Percentiles rank a stretch among this genome's conserved stretches.
These are phyloP conservation scores for Eragrostis nindensis DNA, from an alignment of 176 grass and related monocot genomes.

Conservation along the genomic window DNA sequence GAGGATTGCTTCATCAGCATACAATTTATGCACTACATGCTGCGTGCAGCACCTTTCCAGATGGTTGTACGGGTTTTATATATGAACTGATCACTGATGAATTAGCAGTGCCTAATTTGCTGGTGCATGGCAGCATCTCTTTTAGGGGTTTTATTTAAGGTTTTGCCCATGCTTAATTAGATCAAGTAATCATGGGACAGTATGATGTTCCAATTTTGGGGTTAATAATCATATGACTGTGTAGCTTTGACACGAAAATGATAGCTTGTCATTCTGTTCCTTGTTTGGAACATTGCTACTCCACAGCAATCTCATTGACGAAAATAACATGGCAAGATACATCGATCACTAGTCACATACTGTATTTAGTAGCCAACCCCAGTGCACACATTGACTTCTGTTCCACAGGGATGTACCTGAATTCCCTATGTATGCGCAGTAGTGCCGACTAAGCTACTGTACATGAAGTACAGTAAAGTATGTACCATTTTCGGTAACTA, in stretches of 20 bases:
- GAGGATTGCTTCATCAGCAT: background rate
- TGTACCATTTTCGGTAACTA: too few species aligned
- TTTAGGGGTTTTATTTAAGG: background rate
- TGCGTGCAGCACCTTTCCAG: background rate
- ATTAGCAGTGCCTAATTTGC: background rate
- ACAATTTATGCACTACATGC: background rate
- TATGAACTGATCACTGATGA: background rate
- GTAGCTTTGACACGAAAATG: background rate
- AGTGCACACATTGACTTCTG: background rate
- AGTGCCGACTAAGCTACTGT: too few species aligned
- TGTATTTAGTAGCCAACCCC: background rate
- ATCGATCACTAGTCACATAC: background rate
- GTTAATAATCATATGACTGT: background rate
- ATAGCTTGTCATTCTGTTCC: background rate
- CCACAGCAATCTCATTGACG: background rate
- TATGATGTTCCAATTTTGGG: background rate
- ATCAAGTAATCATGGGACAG: background rate
- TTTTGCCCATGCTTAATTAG: background rate
- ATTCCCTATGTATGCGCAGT: too few species aligned
- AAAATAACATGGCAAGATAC: background rate
- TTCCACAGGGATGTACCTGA: too few species aligned
- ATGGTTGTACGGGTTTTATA: background rate
- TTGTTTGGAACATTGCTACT: background rate
- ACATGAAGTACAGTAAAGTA: too few species aligned
- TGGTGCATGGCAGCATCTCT: background rate